Conservation (phyloP, 495 filamentous ascomycete genomes). For the Penicillium paxilli region DNA sequence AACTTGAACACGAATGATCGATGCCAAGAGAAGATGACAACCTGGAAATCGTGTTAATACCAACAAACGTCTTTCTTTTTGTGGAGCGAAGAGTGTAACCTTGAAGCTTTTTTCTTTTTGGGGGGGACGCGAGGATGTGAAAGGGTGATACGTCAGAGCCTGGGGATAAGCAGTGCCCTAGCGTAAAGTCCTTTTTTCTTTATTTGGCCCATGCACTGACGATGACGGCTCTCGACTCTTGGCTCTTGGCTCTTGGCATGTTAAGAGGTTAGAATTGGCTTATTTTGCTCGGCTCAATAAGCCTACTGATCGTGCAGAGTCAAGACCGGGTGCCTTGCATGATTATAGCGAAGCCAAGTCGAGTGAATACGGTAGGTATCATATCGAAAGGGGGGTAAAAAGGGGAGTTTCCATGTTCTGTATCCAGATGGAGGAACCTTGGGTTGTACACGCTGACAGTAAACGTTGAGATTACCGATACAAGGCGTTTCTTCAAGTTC, state of each 20-base stretch:
- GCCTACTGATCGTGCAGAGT: background rate
- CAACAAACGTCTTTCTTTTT: too few species aligned
- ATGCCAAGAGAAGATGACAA: background rate
- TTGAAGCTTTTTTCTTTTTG: background rate
- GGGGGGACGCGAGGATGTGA: background rate
- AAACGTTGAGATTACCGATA: too few species aligned
- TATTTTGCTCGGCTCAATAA: conserved; percentile 11
- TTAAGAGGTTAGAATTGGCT: conserved; percentile 8
- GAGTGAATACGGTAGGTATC: background rate
- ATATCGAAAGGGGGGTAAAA: too few species aligned
- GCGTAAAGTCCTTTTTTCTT: conserved; percentile 4
- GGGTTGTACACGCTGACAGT: too few species aligned
- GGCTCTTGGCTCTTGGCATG: conserved; percentile 27
- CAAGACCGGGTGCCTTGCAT: conserved; percentile 16
- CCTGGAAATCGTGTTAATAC: too few species aligned
- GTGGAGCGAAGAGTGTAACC: background rate
- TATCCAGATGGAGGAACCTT: too few species aligned
- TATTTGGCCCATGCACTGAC: conserved; percentile 11
- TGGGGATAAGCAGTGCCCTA: conserved; percentile 13
- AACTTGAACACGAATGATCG: background rate
- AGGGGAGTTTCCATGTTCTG: too few species aligned
- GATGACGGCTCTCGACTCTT: conserved; percentile 20
- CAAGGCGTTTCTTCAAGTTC: too few species aligned
- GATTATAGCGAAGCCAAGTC: background rate
- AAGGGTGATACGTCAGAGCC: conserved; percentile 8